Evolutionary conservation across 306 rosid genomes (phyloP).

Genomic region (Inga laurina): DNA sequence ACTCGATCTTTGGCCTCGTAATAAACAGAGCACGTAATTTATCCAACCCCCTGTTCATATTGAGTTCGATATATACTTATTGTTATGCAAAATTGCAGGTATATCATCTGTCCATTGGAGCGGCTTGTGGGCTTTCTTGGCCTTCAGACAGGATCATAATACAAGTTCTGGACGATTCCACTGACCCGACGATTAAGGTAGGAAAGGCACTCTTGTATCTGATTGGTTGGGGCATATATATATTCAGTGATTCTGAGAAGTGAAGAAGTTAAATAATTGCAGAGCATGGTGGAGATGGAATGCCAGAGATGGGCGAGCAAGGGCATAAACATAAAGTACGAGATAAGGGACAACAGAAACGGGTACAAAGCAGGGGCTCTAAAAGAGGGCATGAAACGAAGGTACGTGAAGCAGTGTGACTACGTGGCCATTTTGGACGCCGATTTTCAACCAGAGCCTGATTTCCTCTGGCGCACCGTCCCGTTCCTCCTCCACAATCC

Average conservation of each 20-base stretch:
- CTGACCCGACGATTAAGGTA: slow-evolving; percentile 78
- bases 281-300: slow-evolving; percentile 76
- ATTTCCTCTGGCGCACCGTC: slow-evolving; percentile 70
- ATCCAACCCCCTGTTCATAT: neutral
- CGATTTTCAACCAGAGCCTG: slow-evolving; percentile 85
- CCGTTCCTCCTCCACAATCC: slow-evolving; percentile 78
- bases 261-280: neutral
- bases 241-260: neutral
- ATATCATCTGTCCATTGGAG: slow-evolving; percentile 82
- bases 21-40: neutral
- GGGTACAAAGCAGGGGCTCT: slow-evolving; percentile 95
- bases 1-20: neutral
- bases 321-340: slow-evolving; percentile 83
- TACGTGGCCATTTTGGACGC: slow-evolving; percentile 86
- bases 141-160: slow-evolving; percentile 81
- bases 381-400: slow-evolving; percentile 77
- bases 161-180: slow-evolving; percentile 91
- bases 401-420: slow-evolving; percentile 71
- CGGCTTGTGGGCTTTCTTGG: slow-evolving; percentile 90
- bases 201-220: neutral
- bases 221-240: neutral
- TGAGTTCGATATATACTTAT: neutral
- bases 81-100: slow-evolving; percentile 53
- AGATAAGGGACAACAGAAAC: slow-evolving; percentile 71
- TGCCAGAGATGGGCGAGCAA: slow-evolving; percentile 81